Base-by-base conservation (phyloP, 805 yeast genomes). In the Spencermartinsiella europaea region DNA sequence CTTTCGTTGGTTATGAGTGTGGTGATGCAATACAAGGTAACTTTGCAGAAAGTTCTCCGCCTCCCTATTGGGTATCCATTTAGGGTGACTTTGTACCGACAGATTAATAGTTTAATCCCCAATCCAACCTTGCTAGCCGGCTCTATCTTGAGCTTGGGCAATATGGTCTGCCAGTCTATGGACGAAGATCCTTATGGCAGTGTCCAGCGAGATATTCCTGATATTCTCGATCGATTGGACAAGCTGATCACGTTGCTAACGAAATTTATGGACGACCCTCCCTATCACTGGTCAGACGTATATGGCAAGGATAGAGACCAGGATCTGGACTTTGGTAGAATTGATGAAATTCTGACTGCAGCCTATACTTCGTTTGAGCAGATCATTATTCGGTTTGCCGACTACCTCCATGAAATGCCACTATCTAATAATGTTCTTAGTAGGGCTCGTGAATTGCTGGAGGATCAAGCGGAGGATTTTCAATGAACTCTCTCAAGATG, bases 171-270 rank as follows among this genome's bases (percentile, higher is more conserved):
- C 31, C 53, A 51, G 22, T 67, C 73, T 1, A 44, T 60, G 12
- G 52, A 55, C 4, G 74, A 70, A 42, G 74, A 70, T 49, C 49
- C 57, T 7, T 58, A 55, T 44, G 74, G 74, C 15, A 64, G 59
- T 10, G 74, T 71, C 10, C 74, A 71, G 53, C 51, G 57, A n/a
- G 68, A 68, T 19, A 64, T 70, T 36, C 66, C 69, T 4, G 51
- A 52, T 8, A 56, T 60, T 10, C 52, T 70, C 39, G 54, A 47
- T 17, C 45, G 41, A 3, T 50, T 63, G 25, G 60, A 65, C 33
- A 43, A 46, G 38, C 48, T 64, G 3, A 44, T 63, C 22, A 36
- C 51, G 5, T 44, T 51, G 12, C 40, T 66, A 21, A 64, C 59
- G 12, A 38, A 50, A 27, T 54, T 51, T 22, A 36, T 55, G 2